These are phyloP conservation scores for Rostrohypoxylon terebratum DNA, from an alignment of 495 filamentous ascomycete genomes.

Conservation along the genomic window DNA sequence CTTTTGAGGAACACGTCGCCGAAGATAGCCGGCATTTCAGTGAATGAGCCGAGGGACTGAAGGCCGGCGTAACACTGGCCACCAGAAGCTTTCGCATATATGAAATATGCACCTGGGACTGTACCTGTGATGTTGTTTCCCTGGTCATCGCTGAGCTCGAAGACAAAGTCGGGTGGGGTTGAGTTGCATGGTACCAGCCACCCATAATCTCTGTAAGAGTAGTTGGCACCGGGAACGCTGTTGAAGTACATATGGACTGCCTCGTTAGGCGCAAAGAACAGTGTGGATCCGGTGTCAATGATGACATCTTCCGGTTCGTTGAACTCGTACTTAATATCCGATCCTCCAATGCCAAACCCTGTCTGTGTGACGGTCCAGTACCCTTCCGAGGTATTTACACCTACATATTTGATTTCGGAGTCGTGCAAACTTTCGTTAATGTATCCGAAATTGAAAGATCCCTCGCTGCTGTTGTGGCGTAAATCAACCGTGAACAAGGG, in stretches of 20 bases:
- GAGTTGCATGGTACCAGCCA: conserved; percentile 71
- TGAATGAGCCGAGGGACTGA: conserved; percentile 60
- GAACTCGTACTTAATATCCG: conserved; percentile 53
- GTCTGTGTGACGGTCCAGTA: conserved; percentile 71
- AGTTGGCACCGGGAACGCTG: conserved; percentile 69
- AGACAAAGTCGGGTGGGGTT: conserved; percentile 65
- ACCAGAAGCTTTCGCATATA: conserved; percentile 67
- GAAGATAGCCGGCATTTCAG: conserved; percentile 71
- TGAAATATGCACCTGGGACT: conserved; percentile 76
- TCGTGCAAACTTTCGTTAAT: conserved; percentile 69
- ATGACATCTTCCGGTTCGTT: conserved; percentile 66
- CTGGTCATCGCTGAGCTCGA: conserved; percentile 68
- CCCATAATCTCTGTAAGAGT: conserved; percentile 67
- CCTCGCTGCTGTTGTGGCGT: conserved; percentile 70
- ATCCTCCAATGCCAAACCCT: conserved; percentile 68
- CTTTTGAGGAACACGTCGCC: conserved; percentile 80
- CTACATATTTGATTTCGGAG: conserved; percentile 67
- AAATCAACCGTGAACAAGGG: conserved; percentile 78
- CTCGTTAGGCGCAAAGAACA: conserved; percentile 72
- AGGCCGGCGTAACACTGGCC: conserved; percentile 77
- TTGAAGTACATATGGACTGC: conserved; percentile 73
- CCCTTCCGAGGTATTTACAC: conserved; percentile 69
- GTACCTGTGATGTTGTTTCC: conserved; percentile 67
- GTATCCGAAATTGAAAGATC: conserved; percentile 82
- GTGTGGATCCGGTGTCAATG: conserved; percentile 79